phyloP scores from a whole-genome alignment of 305 asterid genomes.

The Solanum aculeatissimum region DNA sequence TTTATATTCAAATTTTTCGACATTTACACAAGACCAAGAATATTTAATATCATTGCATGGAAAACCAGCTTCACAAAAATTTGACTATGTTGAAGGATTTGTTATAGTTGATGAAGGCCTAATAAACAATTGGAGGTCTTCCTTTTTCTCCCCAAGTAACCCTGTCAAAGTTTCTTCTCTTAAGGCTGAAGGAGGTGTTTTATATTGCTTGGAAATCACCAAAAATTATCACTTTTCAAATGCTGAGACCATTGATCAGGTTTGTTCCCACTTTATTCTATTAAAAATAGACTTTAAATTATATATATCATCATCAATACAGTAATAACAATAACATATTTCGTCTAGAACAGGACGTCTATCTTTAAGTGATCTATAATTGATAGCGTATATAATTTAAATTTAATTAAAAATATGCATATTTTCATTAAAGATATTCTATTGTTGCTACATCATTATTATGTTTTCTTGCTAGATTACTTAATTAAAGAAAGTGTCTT shows the following conservation, averaged over 20 bases:
- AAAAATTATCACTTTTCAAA: conserved; percentile 39
- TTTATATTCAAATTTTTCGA: conserved; percentile 47
- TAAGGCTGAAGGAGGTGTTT: conserved; percentile 38
- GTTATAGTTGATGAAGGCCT: conserved; percentile 71
- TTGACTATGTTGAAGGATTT: conserved; percentile 75
- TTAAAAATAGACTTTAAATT: neutral
- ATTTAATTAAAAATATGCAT: neutral
- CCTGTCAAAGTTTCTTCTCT: conserved; percentile 58
- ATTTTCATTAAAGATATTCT: neutral
- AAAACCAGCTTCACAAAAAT: conserved; percentile 20
- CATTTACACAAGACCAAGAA: conserved; percentile 68
- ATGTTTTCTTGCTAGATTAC: neutral
- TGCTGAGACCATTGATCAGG: conserved; percentile 42
- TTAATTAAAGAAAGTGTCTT: neutral
- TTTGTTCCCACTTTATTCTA: neutral
- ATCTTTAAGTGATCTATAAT: too few species aligned
- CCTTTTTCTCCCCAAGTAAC: conserved; percentile 58
- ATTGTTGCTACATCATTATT: neutral
- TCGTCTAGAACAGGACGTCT: too few species aligned
- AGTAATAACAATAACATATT: neutral
- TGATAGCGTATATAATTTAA: neutral
- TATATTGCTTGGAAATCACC: conserved; percentile 65
- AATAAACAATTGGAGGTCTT: conserved; percentile 75
- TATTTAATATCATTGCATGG: conserved; percentile 49
- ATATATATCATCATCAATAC: neutral